Evolutionary conservation across 2,329 filamentous ascomycete species (phyloP).

Genomic region (Paramyrothecium roridum): DNA sequence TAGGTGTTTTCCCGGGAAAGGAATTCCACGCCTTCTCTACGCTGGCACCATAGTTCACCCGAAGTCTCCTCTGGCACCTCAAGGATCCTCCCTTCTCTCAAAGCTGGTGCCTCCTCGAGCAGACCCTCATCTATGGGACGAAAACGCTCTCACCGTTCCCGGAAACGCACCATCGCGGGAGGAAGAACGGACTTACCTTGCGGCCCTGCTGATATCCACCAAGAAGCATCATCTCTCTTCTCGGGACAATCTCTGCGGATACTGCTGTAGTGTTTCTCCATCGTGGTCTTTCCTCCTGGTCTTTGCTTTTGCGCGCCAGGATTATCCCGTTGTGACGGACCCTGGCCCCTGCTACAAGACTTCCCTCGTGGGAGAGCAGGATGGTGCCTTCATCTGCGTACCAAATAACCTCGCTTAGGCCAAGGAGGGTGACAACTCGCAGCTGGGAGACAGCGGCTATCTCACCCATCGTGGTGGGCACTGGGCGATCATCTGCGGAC

Average conservation of each 20-base stretch:
- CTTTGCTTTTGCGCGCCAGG: neutral
- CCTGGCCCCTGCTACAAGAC: neutral
- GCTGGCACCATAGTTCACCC: too few species aligned
- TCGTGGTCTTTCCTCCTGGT: neutral
- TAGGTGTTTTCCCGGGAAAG: too few species aligned
- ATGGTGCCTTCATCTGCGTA: neutral
- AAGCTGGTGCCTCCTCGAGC: neutral
- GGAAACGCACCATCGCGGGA: neutral
- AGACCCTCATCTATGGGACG: neutral
- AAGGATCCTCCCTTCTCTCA: too few species aligned
- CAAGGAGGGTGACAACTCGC: neutral
- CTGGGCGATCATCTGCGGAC: neutral
- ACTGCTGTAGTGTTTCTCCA: neutral
- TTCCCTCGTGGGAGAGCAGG: neutral
- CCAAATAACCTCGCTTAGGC: neutral
- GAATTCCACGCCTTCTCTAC: too few species aligned
- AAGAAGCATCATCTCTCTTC: neutral
- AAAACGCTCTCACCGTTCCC: neutral
- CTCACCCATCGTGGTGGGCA: neutral
- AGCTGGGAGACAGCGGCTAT: neutral
- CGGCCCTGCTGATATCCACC: neutral
- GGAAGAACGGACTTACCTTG: neutral
- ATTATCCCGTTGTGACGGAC: neutral
- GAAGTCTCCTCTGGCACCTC: too few species aligned
- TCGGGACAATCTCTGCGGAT: neutral